Evolutionary conservation across 495 filamentous ascomycete species (phyloP), one percentile per base, ranked within the genome.

Genomic region (Bathelium albidoporum): DNA sequence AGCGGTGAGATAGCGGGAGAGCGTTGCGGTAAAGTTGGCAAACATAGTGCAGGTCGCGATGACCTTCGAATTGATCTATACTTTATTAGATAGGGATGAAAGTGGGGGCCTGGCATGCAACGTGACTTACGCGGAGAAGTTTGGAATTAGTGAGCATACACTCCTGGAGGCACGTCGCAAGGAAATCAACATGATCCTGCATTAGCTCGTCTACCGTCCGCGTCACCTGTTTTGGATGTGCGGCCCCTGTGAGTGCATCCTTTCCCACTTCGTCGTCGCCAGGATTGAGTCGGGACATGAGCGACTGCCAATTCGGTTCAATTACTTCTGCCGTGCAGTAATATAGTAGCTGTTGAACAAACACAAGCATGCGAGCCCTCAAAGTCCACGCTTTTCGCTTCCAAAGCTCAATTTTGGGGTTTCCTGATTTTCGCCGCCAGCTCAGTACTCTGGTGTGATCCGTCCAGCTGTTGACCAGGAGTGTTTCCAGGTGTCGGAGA

Each of bases 141-240:
- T 95, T 96, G 60, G 88, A 88, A 72, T 98, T 96, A 12, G 95
- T 97, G 36, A 98, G 81, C 93, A 97, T 97, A 79, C 95, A 97
- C 77, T 97, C 94, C 76, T 97, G 97, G 62, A 98, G 77, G 74
- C 94, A 98, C 14, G 93, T 97, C 70, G 97, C 94, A 62, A 98
- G 74, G 73, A 97, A 97, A 75, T 97, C 94, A 32, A 98, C 92
- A 79, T 98, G 94, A 73, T 97, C 93, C 74, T 97, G 91, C 94
- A 98, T 98, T 70, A 98, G 76, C 73, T 97, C 90, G 68, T 98
- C 94, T 18, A 98, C 95, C 0, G 94, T 98, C 43, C 91, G 81
- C 64, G 89, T 90, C 52, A 78, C 79, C 72, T 84, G 75, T 29
- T 24, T 55, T 10, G 24, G 24, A 29, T n/a, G 22, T 29, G 49